Evolutionary conservation across 176 grass and related monocot species (phyloP).

Genomic region (Hordeum marinum): DNA sequence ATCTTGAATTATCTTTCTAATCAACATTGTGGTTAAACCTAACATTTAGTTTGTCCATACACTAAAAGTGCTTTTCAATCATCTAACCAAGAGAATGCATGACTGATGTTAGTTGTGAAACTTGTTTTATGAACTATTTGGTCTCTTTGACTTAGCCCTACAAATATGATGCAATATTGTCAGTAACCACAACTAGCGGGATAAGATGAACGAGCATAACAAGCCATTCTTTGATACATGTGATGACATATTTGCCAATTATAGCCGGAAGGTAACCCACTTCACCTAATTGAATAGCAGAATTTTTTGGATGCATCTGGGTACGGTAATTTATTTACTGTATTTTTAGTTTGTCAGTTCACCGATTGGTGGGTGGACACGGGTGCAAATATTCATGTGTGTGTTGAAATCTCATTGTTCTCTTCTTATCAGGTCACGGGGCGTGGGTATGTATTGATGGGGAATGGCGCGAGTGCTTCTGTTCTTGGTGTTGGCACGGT

Average conservation of each 20-base stretch:
- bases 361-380: no score
- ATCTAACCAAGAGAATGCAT: conserved; percentile 75
- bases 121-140: no score
- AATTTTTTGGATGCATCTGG: no score
- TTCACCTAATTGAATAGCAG: not conserved
- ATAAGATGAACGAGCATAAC: conserved; percentile 72
- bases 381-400: no score
- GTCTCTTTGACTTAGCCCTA: not conserved
- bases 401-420: no score
- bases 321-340: no score
- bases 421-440: no score
- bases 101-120: not conserved
- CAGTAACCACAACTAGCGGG: conserved; percentile 62
- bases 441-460: no score
- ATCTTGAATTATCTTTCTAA: conserved; percentile 53
- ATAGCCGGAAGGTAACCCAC: conserved; percentile 57
- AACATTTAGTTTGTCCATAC: conserved; percentile 41
- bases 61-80: conserved; percentile 71
- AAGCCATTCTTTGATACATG: conserved; percentile 90
- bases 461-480: no score
- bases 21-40: conserved; percentile 55
- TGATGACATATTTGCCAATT: conserved; percentile 85
- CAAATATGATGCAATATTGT: conserved; percentile 81
- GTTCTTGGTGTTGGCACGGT: no score
- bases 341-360: no score